Base-by-base conservation (phyloP, 768 basidiomycete genomes). In the Leccinellum luteum region DNA sequence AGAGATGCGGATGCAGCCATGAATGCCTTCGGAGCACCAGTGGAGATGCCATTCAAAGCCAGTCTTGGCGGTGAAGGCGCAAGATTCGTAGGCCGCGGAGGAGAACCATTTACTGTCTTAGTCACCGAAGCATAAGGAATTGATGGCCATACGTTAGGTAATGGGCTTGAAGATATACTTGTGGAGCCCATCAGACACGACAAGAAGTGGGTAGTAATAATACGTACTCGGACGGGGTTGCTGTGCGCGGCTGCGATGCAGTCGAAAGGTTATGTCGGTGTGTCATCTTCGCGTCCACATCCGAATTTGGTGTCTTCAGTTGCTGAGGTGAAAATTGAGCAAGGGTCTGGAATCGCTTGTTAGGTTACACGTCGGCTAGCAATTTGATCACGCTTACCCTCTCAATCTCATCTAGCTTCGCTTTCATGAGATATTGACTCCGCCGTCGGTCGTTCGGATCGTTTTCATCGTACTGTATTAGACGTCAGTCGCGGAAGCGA, bases 341-440 rank as follows among this genome's bases (percentile, higher is more conserved):
- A 65, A 89, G 76, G 53, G 81, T 81, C 85, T 88, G 41, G 57
- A 50, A 68, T 48, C 15, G 35, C 14, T 59, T 56, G 56, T 68
- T 25, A 69, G 47, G 14, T 49, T 32, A 34, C 21, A 34, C 43
- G 9, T 43, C 57, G 48, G 44, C 41, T 38, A 27, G 23, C 8
- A 51, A 41, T 19, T 62, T 43, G 25, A 52, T 51, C 64, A 64
- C 7, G 59, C 77, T 63, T 30, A 80, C 89, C 78, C 80, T 81
- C 67, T 93, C 90, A 48, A 93, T 87, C 70, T 88, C 87, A 66
- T 93, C 91, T 23, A 93, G 74, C 68, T 87, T 82, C 17, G 85
- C 84, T 62, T 79, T 84, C 85, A 92, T 84, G 44, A 87, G 72
- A 61, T 84, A 80, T 63, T 92, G 90, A 68, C 89, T 92, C 66